These are phyloP conservation scores for Thymus quinquecostatus DNA, from an alignment of 257 asterid genomes.

Conservation along the genomic window DNA sequence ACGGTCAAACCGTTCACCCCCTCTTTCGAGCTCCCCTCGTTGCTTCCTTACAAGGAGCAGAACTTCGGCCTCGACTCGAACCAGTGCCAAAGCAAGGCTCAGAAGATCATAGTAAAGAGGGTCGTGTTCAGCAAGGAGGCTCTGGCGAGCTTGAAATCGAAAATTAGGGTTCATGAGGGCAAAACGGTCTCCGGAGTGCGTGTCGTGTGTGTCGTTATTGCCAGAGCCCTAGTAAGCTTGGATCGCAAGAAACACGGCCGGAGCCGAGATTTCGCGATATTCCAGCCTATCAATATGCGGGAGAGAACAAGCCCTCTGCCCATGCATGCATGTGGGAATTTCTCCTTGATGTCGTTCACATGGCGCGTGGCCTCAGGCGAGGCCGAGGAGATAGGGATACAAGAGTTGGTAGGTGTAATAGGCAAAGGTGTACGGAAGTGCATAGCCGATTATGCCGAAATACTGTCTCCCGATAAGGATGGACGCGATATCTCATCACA, in stretches of 20 bases:
- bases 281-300: too few species aligned
- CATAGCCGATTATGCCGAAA: neutral
- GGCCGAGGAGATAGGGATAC: neutral
- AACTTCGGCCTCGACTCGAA: neutral
- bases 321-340: slow-evolving; percentile 30
- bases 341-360: neutral
- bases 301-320: slow-evolving; percentile 15
- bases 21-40: neutral
- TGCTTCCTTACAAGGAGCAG: neutral
- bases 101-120: neutral
- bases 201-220: too few species aligned
- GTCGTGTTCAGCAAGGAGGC: neutral
- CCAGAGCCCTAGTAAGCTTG: neutral
- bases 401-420: neutral
- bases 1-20: too few species aligned
- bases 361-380: neutral
- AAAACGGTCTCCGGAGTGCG: neutral
- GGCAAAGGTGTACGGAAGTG: neutral
- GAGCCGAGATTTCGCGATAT: neutral
- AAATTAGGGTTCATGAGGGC: neutral
- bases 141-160: neutral
- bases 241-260: neutral
- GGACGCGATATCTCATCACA: neutral
- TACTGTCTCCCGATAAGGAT: neutral
- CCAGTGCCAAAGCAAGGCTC: neutral